Evolutionary conservation across 2,329 filamentous ascomycete species (phyloP), one percentile per base, ranked within the genome.

Genomic region (Harringtonia aguacate): DNA sequence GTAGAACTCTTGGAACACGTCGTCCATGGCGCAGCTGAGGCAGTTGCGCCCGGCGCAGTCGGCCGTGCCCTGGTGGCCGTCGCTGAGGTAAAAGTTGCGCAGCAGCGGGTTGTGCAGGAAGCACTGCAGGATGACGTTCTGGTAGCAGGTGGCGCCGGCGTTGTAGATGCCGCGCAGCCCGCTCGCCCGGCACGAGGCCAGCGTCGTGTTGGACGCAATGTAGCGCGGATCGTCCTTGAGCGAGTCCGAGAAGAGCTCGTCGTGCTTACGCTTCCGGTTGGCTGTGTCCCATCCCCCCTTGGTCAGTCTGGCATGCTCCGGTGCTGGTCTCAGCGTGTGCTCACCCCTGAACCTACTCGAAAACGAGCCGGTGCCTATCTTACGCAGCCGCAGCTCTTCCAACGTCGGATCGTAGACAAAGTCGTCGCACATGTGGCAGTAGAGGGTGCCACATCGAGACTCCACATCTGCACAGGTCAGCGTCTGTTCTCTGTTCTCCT

Each of bases 81-180:
- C 89, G 34, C 84, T 82, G 7, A 98, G 79, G 61, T 95, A 97
- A 62, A 86, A 97, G 54, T 90, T 89, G 47, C 86, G 81, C 27
- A 98, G 75, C 36, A 95, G 74, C 1, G 90, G 90, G 58, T 97
- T 95, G 66, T 95, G 90, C 44, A 97, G 76, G 54, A 98, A 80
- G 45, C 84, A 88, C 61, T 97, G 92, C 15, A 98, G 72, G 39
- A 97, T 88, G 27, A 95, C 90, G 55, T 92, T 94, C 73, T 97
- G 90, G 64, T 95, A 98, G 67, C 90, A 98, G 12, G 92, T 97
- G 46, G 94, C 88, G n/a, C 90, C 92, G 60, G 95, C 90, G 58
- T 97, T 98, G 64, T 94, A 95, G 48, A 98, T 83, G 28, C 90
- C 90, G 30, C 92, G 80, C 33, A 95, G 77, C 10, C 92, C 90